Evolutionary conservation across 768 basidiomycete genomes (phyloP), one percentile per base, ranked within the genome.

Genomic region (Asterophora lycoperdoides): DNA sequence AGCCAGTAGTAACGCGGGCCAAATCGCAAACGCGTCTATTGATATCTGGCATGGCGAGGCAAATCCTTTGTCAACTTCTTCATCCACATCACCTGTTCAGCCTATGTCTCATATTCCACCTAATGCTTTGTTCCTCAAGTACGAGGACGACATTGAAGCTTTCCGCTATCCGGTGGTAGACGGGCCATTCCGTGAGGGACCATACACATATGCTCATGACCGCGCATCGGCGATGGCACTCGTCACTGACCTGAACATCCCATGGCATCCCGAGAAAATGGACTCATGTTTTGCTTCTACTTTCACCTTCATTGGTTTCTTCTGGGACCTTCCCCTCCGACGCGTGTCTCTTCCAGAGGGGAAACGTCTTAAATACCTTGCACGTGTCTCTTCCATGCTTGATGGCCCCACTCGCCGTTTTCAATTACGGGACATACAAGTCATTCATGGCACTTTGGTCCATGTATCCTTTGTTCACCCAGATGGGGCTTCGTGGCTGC

Each of bases 281-380:
- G 61, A 63, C 6, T 57, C 18, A 4, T 40, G 53, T 8, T 71
- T 70, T 38, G 29, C 17, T 0, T 43, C 32, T 14, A 26, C 28
- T 1, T 58, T 57, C 4, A 56, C 41, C 1, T 72, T 66, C 48
- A 62, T 70, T 10, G 68, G 70, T 4, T 65, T 72, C 46, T 43
- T 52, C 0, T 73, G 70, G 71, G 55, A 68, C 46, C 44, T 73
- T 8, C 36, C 32, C 1, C 3, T 28, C 0, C 56, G 55, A 9
- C 46, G 33, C 0, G 68, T 74, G 2, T 53, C 55, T 5, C 59
- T 73, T 8, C 65, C 67, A 0, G 58, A 64, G 14, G 34, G 41
- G n/a, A 72, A 71, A 34, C 47, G 56, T 0, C 26, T 56, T 4
- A 69, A 67, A 32, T 68, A 65, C 53, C 55, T 63, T 39, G 2